Percentiles rank a stretch among this genome's conserved stretches.
These are phyloP conservation scores for Pisolithus sp. DNA, from an alignment of 768 basidiomycete species.

Conservation along the genomic window DNA sequence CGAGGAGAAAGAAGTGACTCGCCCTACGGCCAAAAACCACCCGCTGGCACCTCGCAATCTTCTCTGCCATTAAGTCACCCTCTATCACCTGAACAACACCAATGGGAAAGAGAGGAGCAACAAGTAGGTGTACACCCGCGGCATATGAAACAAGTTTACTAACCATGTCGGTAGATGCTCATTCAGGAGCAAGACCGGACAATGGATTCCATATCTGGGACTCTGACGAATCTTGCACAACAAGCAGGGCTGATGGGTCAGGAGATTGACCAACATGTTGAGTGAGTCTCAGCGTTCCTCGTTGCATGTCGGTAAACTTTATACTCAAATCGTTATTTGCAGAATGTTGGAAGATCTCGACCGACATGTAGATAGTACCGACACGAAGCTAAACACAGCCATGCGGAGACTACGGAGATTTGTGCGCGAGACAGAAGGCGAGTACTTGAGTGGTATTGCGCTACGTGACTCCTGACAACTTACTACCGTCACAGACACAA, in stretches of 20 bases:
- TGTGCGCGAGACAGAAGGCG: conserved; percentile 78
- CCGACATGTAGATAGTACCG: conserved; percentile 61
- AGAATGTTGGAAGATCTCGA: conserved; percentile 83
- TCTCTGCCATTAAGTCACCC: conserved; percentile 6
- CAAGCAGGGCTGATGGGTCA: conserved; percentile 94
- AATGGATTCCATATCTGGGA: conserved; percentile 82
- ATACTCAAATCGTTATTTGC: background rate
- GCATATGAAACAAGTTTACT: background rate
- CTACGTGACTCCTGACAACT: background rate
- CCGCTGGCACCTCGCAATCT: conserved; percentile 15
- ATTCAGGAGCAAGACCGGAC: conserved; percentile 86
- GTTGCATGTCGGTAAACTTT: background rate
- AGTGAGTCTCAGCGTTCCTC: conserved; percentile 44
- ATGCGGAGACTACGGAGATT: conserved; percentile 72
- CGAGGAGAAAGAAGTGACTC: conserved; percentile 5
- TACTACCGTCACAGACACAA: conserved; percentile 49
- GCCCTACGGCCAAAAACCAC: conserved; percentile 12
- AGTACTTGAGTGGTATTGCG: conserved; percentile 7
- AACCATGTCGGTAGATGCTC: conserved; percentile 53
- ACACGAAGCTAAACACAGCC: conserved; percentile 56
- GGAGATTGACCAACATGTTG: conserved; percentile 87
- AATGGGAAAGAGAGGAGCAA: conserved; percentile 85
- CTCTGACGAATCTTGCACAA: conserved; percentile 73
- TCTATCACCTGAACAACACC: conserved; percentile 44
- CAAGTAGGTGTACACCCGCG: conserved; percentile 41